Conservation (phyloP, 2,329 filamentous ascomycete genomes). For the Juglanconis oblonga region DNA sequence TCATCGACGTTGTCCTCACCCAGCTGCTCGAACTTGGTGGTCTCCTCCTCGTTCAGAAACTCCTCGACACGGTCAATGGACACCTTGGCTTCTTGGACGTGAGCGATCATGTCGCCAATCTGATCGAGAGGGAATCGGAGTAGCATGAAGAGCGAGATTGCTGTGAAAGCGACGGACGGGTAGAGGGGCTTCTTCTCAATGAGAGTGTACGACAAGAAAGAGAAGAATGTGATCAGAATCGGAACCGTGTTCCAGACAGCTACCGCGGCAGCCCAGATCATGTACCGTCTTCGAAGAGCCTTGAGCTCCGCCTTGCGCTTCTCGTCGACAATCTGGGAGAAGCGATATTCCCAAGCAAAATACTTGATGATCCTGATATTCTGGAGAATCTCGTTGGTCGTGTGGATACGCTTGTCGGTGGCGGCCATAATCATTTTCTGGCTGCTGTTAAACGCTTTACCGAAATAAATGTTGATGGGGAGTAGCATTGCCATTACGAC, state of each 20-base stretch:
- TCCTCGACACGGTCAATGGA: conserved; percentile 96
- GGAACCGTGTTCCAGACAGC: conserved; percentile 97
- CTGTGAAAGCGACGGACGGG: conserved; percentile 92
- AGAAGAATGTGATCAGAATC: conserved; percentile 92
- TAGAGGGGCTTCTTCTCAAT: conserved; percentile 86
- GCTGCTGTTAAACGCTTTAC: conserved; percentile 77
- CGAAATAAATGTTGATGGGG: conserved; percentile 86
- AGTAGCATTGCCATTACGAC: conserved; percentile 84
- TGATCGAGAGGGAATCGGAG: conserved; percentile 92
- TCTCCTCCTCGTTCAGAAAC: conserved; percentile 90
- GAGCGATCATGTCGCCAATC: conserved; percentile 96
- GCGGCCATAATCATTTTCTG: conserved; percentile 90
- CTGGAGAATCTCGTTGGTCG: conserved; percentile 93
- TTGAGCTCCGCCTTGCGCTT: conserved; percentile 78
- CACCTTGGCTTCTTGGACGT: conserved; percentile 95
- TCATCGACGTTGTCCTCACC: conserved; percentile 66
- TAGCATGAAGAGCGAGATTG: conserved; percentile 91
- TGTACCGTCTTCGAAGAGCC: conserved; percentile 76
- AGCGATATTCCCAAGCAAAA: conserved; percentile 96
- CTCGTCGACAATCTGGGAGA: conserved; percentile 81
- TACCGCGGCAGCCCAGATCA: conserved; percentile 87
- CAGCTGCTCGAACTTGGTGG: conserved; percentile 89
- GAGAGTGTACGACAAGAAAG: conserved; percentile 88
- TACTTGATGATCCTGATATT: conserved; percentile 99
- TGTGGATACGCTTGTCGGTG: conserved; percentile 92